A percentile compares a stretch with the other conserved stretches of the same genome.
Evolutionary conservation across 495 filamentous ascomycete species (phyloP).

Genomic region (Neurospora tetraspora): DNA sequence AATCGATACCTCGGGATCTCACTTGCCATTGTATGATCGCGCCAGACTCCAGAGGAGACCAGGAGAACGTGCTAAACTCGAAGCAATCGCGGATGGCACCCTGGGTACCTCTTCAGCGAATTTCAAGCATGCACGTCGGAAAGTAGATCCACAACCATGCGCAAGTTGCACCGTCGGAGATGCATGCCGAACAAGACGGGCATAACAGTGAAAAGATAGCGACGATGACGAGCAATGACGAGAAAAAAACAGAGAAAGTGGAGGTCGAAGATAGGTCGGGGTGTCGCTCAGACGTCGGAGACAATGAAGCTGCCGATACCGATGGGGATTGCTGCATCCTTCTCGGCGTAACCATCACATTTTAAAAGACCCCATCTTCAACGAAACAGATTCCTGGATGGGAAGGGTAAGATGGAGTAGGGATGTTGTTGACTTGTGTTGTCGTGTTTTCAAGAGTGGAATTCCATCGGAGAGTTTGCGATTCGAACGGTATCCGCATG

Average conservation of each 20-base stretch:
- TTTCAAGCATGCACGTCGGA: neutral
- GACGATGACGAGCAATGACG: neutral
- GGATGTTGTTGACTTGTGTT: neutral
- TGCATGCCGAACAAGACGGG: neutral
- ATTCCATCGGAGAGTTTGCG: neutral
- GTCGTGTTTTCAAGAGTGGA: neutral
- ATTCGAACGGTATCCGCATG: neutral
- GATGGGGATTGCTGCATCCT: neutral
- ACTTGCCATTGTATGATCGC: neutral
- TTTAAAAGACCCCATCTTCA: neutral
- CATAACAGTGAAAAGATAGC: neutral
- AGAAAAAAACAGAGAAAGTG: neutral
- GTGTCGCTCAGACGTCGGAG: neutral
- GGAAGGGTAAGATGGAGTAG: neutral
- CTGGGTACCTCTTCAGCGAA: neutral
- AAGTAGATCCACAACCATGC: neutral
- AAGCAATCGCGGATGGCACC: neutral
- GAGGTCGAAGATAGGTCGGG: neutral
- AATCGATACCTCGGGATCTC: neutral
- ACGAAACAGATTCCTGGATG: neutral
- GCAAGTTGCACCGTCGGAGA: neutral
- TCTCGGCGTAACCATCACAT: neutral
- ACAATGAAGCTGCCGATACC: neutral
- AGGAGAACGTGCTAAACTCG: neutral
- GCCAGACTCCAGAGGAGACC: neutral